Base-by-base conservation (phyloP, 129 eudicot species). In the carrot (Daucus carota) region DNA sequence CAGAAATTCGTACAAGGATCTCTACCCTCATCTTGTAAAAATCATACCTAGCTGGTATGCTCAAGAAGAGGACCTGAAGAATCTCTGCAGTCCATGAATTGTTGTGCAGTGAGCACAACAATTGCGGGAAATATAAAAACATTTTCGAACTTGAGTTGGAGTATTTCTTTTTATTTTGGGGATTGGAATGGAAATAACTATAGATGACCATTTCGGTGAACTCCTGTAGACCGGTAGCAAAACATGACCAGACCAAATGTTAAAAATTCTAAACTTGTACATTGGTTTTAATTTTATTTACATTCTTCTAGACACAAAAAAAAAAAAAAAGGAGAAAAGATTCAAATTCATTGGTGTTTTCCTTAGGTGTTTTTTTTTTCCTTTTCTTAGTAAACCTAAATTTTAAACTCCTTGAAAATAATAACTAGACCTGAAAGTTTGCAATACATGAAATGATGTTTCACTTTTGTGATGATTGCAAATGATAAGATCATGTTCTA, bases 21-120 rank as follows among this genome's bases (percentile, higher is more conserved):
- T 90, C 42, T 83, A 86, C 73, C 98, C 94, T 71, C 98, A 92
- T 77, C 85, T 90, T 70, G 80, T 84, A 1, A 90, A 90, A 86
- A 90, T 92, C 17, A 88, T 92, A 73, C 98, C 98, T 1, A 80
- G 74, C 43, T 92, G 98, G 96, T 92, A 88, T 83, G 92, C 96
- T 22, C 89, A 90, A 73, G 98, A 90, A 77, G 89, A 85, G 76
- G 96, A 92, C 76, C 87, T 93, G 44, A 93, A 87, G 87, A 93
- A 90, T 79, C 92, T 92, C n/a, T 81, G 81, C 86, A 90, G 88
- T 84, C 98, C 96, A 73, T 90, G 79, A 90, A 40, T 42, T 71
- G 36, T 42, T 42, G 57, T 10, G 75, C 74, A 22, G 62, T 44
- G 17, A 52, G 45, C 73, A 68, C 34, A 57, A 28, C 34, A 71